phyloP scores from a whole-genome alignment of 2,329 filamentous ascomycete species.

The Diaporthe ampelina region DNA sequence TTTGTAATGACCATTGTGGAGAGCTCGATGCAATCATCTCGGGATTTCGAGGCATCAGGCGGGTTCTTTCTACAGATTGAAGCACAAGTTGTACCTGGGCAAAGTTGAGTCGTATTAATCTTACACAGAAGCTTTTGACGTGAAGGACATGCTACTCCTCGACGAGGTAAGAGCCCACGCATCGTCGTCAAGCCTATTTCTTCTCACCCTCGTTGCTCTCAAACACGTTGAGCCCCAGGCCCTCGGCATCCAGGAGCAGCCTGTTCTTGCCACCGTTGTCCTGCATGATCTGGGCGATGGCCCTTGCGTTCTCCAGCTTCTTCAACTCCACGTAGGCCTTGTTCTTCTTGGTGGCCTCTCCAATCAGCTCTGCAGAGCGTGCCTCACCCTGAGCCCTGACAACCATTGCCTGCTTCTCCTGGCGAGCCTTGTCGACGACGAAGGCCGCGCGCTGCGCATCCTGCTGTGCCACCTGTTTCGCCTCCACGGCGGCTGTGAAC shows the following conservation, averaged over 20 bases:
- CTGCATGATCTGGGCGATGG: slow-evolving; percentile 89
- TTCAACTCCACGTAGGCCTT: slow-evolving; percentile 96
- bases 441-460: slow-evolving; percentile 98
- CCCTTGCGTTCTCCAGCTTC: slow-evolving; percentile 96
- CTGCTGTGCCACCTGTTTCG: slow-evolving; percentile 85
- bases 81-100: slow-evolving; percentile 34
- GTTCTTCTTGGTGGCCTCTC: slow-evolving; percentile 99
- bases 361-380: slow-evolving; percentile 96
- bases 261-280: slow-evolving; percentile 91
- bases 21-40: not conserved
- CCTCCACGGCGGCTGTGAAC: slow-evolving; percentile 80
- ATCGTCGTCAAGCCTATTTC: slow-evolving; percentile 54
- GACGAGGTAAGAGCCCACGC: slow-evolving; percentile 37
- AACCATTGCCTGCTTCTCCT: slow-evolving; percentile 99
- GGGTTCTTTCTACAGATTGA: too few relatives aligned
- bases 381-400: slow-evolving; percentile 99
- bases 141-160: not conserved
- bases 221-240: slow-evolving; percentile 90
- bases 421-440: slow-evolving; percentile 97
- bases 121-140: slow-evolving; percentile 37
- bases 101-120: slow-evolving; percentile 39
- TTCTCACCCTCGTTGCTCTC: slow-evolving; percentile 61
- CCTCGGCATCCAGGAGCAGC: slow-evolving; percentile 91
- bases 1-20: not conserved
- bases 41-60: not conserved